Evolutionary conservation across 331 rosid genomes (phyloP).

Genomic region (Erythrophleum ivorense): DNA sequence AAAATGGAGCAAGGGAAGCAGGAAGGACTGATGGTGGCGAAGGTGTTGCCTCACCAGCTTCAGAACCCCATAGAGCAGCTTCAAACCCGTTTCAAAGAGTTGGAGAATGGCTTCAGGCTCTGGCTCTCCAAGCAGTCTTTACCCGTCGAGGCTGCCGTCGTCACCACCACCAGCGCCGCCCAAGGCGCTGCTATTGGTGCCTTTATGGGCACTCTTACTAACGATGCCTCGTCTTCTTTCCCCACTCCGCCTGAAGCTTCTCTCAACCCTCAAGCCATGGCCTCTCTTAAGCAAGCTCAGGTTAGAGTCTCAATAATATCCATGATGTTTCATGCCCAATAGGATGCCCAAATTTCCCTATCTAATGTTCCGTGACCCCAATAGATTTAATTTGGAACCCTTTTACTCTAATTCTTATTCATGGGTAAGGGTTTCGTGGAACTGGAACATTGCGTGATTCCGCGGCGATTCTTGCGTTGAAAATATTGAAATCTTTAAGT

Average conservation of each 20-base stretch:
- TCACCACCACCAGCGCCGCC: conserved; percentile 83
- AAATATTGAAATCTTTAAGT: background rate
- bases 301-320: conserved; percentile 34
- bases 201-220: conserved; percentile 85
- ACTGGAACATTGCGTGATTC: background rate
- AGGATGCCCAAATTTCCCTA: background rate
- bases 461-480: background rate
- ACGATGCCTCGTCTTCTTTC: conserved; percentile 64
- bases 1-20: conserved; percentile 80
- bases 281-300: conserved; percentile 97
- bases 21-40: conserved; percentile 50
- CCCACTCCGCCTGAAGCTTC: conserved; percentile 70
- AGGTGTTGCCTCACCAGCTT: conserved; percentile 55
- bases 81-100: conserved; percentile 71
- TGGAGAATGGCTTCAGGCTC: conserved; percentile 57
- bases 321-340: background rate
- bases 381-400: background rate
- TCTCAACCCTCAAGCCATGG: conserved; percentile 91
- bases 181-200: conserved; percentile 96
- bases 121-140: conserved; percentile 88
- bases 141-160: conserved; percentile 88
- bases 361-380: background rate
- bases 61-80: conserved; percentile 79
- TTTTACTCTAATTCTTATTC: background rate
- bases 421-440: background rate